Evolutionary conservation across 2,329 filamentous ascomycete species (phyloP).

Genomic region (Endocalyx cinctus): DNA sequence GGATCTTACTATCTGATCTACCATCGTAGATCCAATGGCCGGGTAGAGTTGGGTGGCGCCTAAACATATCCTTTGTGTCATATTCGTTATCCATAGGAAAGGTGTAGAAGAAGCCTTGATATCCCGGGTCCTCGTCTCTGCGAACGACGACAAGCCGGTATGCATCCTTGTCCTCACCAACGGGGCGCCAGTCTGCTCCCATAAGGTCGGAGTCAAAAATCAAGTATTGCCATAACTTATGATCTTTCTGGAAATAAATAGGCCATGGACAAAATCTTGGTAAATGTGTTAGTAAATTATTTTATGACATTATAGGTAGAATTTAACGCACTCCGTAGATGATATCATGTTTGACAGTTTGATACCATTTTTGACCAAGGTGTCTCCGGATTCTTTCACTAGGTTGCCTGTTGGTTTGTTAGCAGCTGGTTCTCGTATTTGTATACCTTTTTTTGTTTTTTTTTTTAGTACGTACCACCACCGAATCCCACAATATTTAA

Average conservation of each 20-base stretch:
- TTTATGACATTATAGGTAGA: neutral
- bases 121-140: slow-evolving; percentile 29
- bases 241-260: slow-evolving; percentile 27
- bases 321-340: slow-evolving; percentile 35
- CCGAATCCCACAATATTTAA: slow-evolving; percentile 31
- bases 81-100: slow-evolving; percentile 32
- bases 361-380: slow-evolving; percentile 31
- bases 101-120: slow-evolving; percentile 24
- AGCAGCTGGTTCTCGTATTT: neutral
- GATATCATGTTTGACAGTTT: slow-evolving; percentile 32
- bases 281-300: slow-evolving; percentile 7
- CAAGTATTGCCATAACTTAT: slow-evolving; percentile 38
- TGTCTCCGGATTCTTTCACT: slow-evolving; percentile 31
- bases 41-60: slow-evolving; percentile 31
- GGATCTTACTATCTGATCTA: slow-evolving; percentile 30
- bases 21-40: slow-evolving; percentile 35
- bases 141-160: slow-evolving; percentile 36
- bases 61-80: slow-evolving; percentile 41
- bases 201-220: slow-evolving; percentile 35
- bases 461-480: slow-evolving; percentile 29
- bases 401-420: slow-evolving; percentile 28
- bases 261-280: slow-evolving; percentile 31
- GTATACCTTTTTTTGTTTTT: neutral
- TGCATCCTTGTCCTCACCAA: slow-evolving; percentile 25
- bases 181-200: slow-evolving; percentile 36